Conservation (phyloP, 2,329 filamentous ascomycete genomes). For the Apiospora marii region DNA sequence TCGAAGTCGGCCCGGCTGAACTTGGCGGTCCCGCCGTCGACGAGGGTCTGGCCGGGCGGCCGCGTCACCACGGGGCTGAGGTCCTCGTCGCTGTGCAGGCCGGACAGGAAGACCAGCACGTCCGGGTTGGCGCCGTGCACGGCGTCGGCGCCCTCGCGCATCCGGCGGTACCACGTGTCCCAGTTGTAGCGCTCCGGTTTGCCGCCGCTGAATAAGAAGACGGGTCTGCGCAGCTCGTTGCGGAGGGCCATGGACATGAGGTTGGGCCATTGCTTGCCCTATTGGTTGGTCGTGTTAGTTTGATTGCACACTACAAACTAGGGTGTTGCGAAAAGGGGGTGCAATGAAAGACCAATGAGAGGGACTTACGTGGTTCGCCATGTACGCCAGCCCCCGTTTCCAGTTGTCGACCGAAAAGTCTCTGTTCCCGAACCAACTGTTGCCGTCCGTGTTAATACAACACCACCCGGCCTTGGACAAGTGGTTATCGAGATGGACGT, state of each 20-base stretch:
- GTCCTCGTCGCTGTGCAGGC: conserved; percentile 62
- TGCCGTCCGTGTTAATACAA: conserved; percentile 61
- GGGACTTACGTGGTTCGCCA: conserved; percentile 57
- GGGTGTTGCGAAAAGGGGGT: background rate
- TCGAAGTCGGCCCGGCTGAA: conserved; percentile 57
- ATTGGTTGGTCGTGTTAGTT: conserved; percentile 23
- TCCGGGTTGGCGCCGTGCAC: conserved; percentile 59
- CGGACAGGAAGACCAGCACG: conserved; percentile 65
- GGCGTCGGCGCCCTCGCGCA: conserved; percentile 57
- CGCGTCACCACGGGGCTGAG: conserved; percentile 56
- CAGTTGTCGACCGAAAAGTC: conserved; percentile 67
- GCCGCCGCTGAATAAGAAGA: conserved; percentile 36
- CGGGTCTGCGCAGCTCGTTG: conserved; percentile 59
- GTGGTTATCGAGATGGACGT: conserved; percentile 68
- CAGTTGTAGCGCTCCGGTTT: conserved; percentile 57
- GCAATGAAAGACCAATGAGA: background rate
- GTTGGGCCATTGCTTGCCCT: conserved; percentile 55
- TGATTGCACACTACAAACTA: no score
- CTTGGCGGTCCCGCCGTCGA: conserved; percentile 43
- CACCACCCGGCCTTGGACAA: conserved; percentile 67
- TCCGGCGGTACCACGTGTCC: conserved; percentile 60
- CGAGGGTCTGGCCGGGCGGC: background rate
- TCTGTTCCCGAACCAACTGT: conserved; percentile 68
- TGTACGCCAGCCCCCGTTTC: conserved; percentile 66
- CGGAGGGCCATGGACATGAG: conserved; percentile 59